phyloP scores from a whole-genome alignment of 116 monocot species.

The Iris pallida region DNA sequence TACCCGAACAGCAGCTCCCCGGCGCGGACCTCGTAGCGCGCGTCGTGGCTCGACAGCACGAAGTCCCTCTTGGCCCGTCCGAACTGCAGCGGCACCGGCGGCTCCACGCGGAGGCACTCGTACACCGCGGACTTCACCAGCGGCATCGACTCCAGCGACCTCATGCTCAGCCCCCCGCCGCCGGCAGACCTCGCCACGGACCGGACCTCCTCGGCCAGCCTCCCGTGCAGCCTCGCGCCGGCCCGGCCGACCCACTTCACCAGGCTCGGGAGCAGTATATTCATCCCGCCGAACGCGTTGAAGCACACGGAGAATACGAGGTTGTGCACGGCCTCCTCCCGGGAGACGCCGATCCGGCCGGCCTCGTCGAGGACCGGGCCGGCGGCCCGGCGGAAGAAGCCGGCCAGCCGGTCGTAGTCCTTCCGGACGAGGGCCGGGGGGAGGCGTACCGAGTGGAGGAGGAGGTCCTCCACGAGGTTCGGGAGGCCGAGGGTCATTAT shows the following conservation, averaged over 20 bases:
- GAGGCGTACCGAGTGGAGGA: conserved; percentile 36
- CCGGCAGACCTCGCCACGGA: conserved; percentile 14
- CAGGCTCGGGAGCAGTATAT: conserved; percentile 21
- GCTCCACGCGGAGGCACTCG: conserved; percentile 31
- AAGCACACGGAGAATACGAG: conserved; percentile 51
- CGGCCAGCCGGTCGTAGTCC: conserved; percentile 42
- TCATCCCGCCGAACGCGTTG: conserved; percentile 56
- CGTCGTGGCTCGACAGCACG: conserved; percentile 27
- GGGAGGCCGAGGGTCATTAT: conserved; percentile 45
- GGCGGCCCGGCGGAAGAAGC: conserved; percentile 47
- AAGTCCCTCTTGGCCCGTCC: conserved; percentile 28
- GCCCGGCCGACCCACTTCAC: conserved; percentile 26
- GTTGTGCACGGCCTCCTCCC: conserved; percentile 77
- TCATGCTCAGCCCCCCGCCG: conserved; percentile 24
- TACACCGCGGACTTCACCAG: conserved; percentile 29
- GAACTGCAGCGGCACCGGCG: conserved; percentile 32
- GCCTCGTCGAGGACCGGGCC: conserved; percentile 52
- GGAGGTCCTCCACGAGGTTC: conserved; percentile 35
- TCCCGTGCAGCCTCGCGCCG: conserved; percentile 16
- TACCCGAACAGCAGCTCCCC: conserved; percentile 30
- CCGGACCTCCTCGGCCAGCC: conserved; percentile 31
- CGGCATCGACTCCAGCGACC: conserved; percentile 24
- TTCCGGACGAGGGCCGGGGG: conserved; percentile 23
- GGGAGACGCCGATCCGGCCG: conserved; percentile 45
- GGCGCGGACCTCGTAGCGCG: conserved; percentile 16